Percentiles rank a stretch among this genome's conserved stretches.
phyloP scores from a whole-genome alignment of 2,329 filamentous ascomycete genomes.

The Fragosphaeria purpurea region DNA sequence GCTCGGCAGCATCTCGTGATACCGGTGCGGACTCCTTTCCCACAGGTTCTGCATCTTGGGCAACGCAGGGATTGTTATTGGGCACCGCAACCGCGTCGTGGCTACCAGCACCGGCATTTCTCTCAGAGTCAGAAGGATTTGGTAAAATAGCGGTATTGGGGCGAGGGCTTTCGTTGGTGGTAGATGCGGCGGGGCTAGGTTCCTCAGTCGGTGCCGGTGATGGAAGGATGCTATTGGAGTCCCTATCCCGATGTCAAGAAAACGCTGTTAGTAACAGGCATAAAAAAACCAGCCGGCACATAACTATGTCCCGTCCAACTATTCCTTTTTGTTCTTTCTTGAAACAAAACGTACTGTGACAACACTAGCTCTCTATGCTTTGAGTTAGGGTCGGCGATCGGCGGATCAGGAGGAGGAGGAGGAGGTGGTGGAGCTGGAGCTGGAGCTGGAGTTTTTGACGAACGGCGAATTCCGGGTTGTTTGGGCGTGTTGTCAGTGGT shows the following conservation, averaged over 20 bases:
- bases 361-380: background rate
- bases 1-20: too few species aligned
- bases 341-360: background rate
- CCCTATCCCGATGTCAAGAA: constrained; percentile 1
- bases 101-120: too few species aligned
- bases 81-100: too few species aligned
- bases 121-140: background rate
- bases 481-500: background rate
- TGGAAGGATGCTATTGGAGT: constrained; percentile 33
- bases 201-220: constrained; percentile 57
- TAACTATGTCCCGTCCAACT: too few species aligned
- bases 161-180: background rate
- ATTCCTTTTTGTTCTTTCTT: too few species aligned
- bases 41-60: too few species aligned
- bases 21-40: too few species aligned
- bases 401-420: background rate
- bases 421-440: background rate
- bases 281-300: too few species aligned
- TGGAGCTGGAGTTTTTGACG: background rate
- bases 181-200: constrained; percentile 33
- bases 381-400: too few species aligned
- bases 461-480: background rate
- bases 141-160: background rate
- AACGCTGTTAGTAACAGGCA: too few species aligned
- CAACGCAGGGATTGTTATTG: too few species aligned